phyloP scores from a whole-genome alignment of 2,329 filamentous ascomycete species.

The Podosphaera fusca region DNA sequence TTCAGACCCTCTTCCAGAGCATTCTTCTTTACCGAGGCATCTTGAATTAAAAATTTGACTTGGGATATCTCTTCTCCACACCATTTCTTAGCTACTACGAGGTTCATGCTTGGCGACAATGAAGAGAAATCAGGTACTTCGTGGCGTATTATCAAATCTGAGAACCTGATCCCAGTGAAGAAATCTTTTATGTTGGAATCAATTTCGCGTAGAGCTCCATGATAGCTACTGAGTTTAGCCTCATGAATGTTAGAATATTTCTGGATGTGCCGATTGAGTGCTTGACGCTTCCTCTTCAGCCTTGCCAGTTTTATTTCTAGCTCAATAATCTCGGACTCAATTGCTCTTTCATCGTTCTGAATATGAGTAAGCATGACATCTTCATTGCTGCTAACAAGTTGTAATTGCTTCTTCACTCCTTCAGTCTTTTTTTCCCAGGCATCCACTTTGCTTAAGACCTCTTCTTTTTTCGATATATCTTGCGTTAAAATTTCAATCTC shows the following conservation, averaged over 20 bases:
- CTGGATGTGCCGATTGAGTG: constrained; percentile 33
- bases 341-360: constrained; percentile 25
- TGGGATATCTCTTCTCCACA: constrained; percentile 40
- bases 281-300: constrained; percentile 35
- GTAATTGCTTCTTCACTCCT: constrained; percentile 25
- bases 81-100: constrained; percentile 48
- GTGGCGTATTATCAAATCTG: constrained; percentile 8
- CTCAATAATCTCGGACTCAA: constrained; percentile 40
- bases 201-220: constrained; percentile 39
- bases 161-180: constrained; percentile 27
- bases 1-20: constrained; percentile 44
- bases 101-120: constrained; percentile 39
- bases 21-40: constrained; percentile 34
- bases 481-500: constrained; percentile 37
- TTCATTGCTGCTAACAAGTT: constrained; percentile 20
- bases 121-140: constrained; percentile 26
- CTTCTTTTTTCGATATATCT: constrained; percentile 31
- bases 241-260: constrained; percentile 43
- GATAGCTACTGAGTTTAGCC: constrained; percentile 49
- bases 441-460: constrained; percentile 33
- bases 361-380: constrained; percentile 38
- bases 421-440: constrained; percentile 23
- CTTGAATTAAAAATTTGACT: constrained; percentile 28
- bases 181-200: constrained; percentile 38
- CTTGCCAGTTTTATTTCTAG: constrained; percentile 39